Evolutionary conservation across 2,329 filamentous ascomycete species (phyloP).

Genomic region (Trichoderma endophyticum): DNA sequence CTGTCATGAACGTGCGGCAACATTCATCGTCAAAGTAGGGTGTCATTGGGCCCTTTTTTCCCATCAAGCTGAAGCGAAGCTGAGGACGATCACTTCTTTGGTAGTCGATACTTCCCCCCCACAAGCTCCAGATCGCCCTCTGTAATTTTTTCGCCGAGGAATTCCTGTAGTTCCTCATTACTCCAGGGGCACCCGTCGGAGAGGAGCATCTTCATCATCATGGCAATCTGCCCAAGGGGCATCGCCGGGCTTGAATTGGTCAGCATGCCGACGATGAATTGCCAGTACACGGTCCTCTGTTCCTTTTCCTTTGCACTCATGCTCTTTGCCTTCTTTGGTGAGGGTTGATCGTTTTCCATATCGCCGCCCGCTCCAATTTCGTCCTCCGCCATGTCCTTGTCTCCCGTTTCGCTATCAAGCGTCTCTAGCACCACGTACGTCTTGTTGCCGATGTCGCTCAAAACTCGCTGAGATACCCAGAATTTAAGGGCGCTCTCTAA

Average conservation of each 20-base stretch:
- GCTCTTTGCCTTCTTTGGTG: conserved; percentile 50
- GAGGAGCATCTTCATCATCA: conserved; percentile 94
- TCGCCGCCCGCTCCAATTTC: conserved; percentile 25
- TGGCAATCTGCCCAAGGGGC: conserved; percentile 75
- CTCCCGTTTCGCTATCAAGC: conserved; percentile 40
- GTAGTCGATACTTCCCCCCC: conserved; percentile 67
- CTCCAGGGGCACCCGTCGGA: conserved; percentile 85
- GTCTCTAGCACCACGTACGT: conserved; percentile 68
- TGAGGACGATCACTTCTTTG: conserved; percentile 48
- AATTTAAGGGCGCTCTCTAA: conserved; percentile 65
- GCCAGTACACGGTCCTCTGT: conserved; percentile 69
- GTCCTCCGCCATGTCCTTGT: conserved; percentile 32
- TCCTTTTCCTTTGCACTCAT: conserved; percentile 64
- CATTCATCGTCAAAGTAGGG: background rate
- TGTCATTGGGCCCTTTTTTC: background rate
- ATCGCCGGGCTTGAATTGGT: conserved; percentile 82
- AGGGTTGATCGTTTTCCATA: conserved; percentile 33
- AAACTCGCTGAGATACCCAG: conserved; percentile 67
- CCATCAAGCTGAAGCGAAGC: background rate
- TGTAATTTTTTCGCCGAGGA: conserved; percentile 74
- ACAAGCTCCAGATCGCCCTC: conserved; percentile 66
- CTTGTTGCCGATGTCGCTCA: conserved; percentile 53
- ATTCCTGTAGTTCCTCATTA: conserved; percentile 80
- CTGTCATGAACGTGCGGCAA: background rate
- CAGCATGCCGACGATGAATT: conserved; percentile 92